These are phyloP conservation scores for Herpetospermum pedunculosum DNA, from an alignment of 306 rosid species.

Conservation along the genomic window DNA sequence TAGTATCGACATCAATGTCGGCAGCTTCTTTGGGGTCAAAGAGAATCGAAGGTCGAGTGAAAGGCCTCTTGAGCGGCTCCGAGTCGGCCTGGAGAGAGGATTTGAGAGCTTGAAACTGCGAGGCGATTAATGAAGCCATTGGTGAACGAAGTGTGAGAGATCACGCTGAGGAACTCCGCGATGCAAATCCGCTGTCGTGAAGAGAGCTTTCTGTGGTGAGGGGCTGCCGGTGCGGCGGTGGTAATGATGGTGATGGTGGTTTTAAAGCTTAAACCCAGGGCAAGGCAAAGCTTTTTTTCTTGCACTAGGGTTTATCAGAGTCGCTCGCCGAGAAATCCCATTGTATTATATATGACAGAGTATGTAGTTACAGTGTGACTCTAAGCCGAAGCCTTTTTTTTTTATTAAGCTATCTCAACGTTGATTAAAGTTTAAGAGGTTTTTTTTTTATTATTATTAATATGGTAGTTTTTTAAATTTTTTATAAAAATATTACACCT, in stretches of 20 bases:
- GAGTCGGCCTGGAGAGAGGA: slow-evolving; percentile 34
- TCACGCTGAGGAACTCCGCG: background rate
- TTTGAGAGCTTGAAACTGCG: slow-evolving; percentile 52
- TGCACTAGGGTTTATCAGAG: slow-evolving; percentile 16
- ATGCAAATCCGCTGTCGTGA: background rate
- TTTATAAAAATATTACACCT: no score
- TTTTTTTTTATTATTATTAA: no score
- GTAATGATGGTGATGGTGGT: background rate
- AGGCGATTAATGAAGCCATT: slow-evolving; percentile 60
- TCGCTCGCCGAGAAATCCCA: slow-evolving; percentile 58
- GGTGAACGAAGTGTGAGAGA: background rate
- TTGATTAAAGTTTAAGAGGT: no score
- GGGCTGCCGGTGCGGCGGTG: background rate
- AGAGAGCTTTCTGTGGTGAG: background rate
- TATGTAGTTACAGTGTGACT: no score
- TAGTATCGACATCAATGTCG: slow-evolving; percentile 47
- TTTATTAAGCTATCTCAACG: no score
- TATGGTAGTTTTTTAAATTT: no score
- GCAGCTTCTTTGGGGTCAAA: slow-evolving; percentile 79
- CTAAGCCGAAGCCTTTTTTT: no score
- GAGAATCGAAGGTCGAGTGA: slow-evolving; percentile 71
- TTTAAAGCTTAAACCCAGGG: background rate
- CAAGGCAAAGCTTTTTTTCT: no score
- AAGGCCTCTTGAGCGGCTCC: slow-evolving; percentile 51
- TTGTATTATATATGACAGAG: no score